Conservation (phyloP, 2,329 filamentous ascomycete species). For the Trichoderma asperellum region DNA sequence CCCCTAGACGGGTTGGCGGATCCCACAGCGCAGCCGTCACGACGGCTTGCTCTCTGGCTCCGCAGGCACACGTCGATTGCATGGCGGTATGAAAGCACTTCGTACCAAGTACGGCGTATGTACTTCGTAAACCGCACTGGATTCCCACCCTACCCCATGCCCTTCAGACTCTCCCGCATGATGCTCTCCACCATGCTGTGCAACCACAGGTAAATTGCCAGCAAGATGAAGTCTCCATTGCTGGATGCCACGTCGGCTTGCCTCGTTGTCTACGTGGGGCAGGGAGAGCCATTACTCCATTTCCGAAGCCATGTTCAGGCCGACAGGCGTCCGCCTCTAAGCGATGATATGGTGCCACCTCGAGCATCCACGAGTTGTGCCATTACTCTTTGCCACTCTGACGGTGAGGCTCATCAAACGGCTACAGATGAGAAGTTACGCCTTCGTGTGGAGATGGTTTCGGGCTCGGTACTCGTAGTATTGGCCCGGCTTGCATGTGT, state of each 20-base stretch:
- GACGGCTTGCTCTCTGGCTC: background rate
- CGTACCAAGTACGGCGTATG: background rate
- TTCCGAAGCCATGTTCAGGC: constrained; percentile 10
- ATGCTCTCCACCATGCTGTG: constrained; percentile 4
- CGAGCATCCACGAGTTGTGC: background rate
- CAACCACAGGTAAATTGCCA: background rate
- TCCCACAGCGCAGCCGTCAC: background rate
- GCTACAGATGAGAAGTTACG: background rate
- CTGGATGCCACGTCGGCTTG: constrained; percentile 15
- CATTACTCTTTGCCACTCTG: constrained; percentile 8
- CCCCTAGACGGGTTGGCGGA: background rate
- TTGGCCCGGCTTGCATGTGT: background rate
- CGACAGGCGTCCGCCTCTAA: constrained; percentile 6
- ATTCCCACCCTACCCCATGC: background rate
- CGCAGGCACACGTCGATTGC: background rate
- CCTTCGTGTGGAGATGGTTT: background rate
- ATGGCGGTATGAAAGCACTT: background rate
- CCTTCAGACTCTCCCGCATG: constrained; percentile 11
- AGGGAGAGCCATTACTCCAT: background rate
- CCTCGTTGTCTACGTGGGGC: constrained; percentile 14
- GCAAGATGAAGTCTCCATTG: constrained; percentile 14
- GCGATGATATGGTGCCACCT: constrained; percentile 4
- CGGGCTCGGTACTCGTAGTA: background rate
- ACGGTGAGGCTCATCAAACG: constrained; percentile 11
- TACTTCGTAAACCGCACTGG: background rate